phyloP scores from a whole-genome alignment of 441 rosid species.

The Pelargonium citronellum region DNA sequence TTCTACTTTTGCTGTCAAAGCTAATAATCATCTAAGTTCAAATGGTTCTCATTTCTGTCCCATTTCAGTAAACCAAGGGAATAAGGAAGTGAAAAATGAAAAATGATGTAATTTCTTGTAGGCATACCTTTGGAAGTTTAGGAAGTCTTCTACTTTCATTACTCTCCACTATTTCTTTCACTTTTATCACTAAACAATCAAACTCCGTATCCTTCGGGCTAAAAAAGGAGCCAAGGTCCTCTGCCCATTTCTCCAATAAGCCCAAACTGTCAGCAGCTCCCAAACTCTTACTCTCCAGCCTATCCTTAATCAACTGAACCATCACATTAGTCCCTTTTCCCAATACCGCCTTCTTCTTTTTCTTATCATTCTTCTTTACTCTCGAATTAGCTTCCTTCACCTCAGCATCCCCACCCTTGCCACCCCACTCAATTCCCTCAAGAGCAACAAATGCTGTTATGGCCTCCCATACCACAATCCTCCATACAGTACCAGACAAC shows the following conservation, averaged over 20 bases:
- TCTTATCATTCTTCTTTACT: constrained; percentile 43
- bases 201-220: constrained; percentile 41
- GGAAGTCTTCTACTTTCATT: constrained; percentile 90
- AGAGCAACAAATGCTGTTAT: constrained; percentile 52
- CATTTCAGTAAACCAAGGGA: too few species aligned
- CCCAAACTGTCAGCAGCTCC: constrained; percentile 28
- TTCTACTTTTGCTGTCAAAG: too few species aligned
- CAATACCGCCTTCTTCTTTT: constrained; percentile 55
- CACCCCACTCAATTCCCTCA: constrained; percentile 48
- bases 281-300: constrained; percentile 34
- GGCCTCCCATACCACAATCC: constrained; percentile 69
- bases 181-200: constrained; percentile 42
- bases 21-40: too few species aligned
- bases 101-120: neutral
- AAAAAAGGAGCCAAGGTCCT: constrained; percentile 38
- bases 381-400: constrained; percentile 33
- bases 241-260: constrained; percentile 39
- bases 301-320: constrained; percentile 62
- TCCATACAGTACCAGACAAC: constrained; percentile 48
- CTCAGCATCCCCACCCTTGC: constrained; percentile 28
- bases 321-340: constrained; percentile 71
- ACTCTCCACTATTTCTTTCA: constrained; percentile 77
- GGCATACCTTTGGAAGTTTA: constrained; percentile 80
- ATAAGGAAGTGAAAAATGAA: too few species aligned
- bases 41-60: too few species aligned